A percentile compares a stretch with the other conserved stretches of the same genome.
These are phyloP conservation scores for Hydnum rufescens DNA, from an alignment of 768 basidiomycete genomes.

Conservation along the genomic window DNA sequence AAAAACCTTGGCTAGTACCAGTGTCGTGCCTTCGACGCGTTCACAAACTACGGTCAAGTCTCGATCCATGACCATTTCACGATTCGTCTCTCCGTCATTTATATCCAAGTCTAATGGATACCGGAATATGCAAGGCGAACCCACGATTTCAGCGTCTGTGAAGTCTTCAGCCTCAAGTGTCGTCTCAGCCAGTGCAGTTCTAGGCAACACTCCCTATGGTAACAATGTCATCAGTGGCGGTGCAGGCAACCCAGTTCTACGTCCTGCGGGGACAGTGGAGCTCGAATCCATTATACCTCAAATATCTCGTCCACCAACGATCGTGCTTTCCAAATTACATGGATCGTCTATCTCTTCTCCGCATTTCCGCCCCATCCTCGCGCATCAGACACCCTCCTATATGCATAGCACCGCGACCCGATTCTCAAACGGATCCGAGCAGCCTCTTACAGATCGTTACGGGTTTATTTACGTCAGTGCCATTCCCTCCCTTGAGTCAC, in stretches of 20 bases:
- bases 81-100: too few relatives aligned
- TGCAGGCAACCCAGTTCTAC: background rate
- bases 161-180: too few relatives aligned
- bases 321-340: conserved; percentile 42
- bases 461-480: conserved; percentile 53
- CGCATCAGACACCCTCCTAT: conserved; percentile 16
- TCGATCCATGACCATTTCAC: too few relatives aligned
- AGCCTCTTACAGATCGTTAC: conserved; percentile 55
- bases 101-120: too few relatives aligned
- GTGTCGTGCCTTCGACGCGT: too few relatives aligned
- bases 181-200: too few relatives aligned
- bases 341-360: conserved; percentile 50
- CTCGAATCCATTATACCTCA: conserved; percentile 64
- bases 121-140: too few relatives aligned
- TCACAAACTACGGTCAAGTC: too few relatives aligned
- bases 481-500: background rate
- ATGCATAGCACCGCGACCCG: conserved; percentile 16
- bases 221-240: background rate
- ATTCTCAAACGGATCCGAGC: conserved; percentile 6
- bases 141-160: too few relatives aligned
- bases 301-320: conserved; percentile 61
- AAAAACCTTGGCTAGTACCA: background rate
- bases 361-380: conserved; percentile 55
- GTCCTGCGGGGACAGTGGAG: conserved; percentile 13
- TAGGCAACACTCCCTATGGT: too few relatives aligned